These are phyloP conservation scores for Candida patagonica DNA, from an alignment of 805 yeast species.

Conservation along the genomic window DNA sequence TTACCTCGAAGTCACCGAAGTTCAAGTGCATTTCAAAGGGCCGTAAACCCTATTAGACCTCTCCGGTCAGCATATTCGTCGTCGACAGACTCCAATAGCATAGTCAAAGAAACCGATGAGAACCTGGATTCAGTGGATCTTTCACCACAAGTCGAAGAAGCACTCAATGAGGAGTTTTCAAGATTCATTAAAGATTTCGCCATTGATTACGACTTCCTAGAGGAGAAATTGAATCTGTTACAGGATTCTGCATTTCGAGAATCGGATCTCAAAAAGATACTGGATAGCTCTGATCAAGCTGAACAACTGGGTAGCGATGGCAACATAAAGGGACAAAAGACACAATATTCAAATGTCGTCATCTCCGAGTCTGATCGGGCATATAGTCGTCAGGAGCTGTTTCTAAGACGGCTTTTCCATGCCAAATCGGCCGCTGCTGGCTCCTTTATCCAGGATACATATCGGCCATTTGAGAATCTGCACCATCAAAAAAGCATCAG, in stretches of 20 bases:
- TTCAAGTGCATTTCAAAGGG: too few species aligned
- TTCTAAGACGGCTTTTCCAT: conserved; percentile 62
- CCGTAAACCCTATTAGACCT: too few species aligned
- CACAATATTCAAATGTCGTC: conserved; percentile 50
- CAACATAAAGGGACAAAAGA: conserved; percentile 16
- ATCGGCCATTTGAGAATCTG: conserved; percentile 60
- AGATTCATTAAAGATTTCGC: conserved; percentile 22
- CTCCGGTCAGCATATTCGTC: too few species aligned
- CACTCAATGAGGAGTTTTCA: conserved; percentile 23
- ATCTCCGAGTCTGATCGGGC: conserved; percentile 54
- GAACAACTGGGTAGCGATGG: conserved; percentile 8
- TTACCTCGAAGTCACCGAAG: too few species aligned
- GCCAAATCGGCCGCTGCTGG: conserved; percentile 50
- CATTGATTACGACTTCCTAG: conserved; percentile 18
- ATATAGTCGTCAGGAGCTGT: conserved; percentile 70
- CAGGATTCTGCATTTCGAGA: conserved; percentile 4
- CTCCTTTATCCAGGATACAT: conserved; percentile 51
- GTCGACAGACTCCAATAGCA: not conserved
- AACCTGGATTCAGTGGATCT: conserved; percentile 13
- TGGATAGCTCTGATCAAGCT: conserved; percentile 2
- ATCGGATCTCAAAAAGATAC: conserved; percentile 2
- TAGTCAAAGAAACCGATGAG: not conserved
- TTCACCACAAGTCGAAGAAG: conserved; percentile 23
- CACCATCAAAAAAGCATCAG: conserved; percentile 47
- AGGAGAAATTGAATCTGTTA: conserved; percentile 1